phyloP scores from a whole-genome alignment of 352 stramenopile species.

The Pythium aquatile region DNA sequence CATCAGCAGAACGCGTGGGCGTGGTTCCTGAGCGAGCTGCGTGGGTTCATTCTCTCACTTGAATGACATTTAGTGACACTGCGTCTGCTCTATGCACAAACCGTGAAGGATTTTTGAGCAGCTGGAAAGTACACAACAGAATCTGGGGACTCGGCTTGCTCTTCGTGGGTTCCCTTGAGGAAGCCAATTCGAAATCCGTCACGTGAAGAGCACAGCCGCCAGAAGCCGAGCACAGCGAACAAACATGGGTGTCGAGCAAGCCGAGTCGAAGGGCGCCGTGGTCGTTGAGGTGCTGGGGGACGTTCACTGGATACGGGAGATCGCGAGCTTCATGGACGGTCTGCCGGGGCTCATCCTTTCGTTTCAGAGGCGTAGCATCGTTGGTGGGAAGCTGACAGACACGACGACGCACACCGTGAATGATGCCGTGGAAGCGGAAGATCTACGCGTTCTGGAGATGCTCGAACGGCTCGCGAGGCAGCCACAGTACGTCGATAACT shows the following conservation, averaged over 20 bases:
- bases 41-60: neutral
- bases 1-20: neutral
- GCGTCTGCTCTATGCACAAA: neutral
- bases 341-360: constrained; percentile 6
- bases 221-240: neutral
- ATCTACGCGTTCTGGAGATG: constrained; percentile 11
- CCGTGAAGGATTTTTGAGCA: neutral
- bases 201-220: neutral
- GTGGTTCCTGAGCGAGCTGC: neutral
- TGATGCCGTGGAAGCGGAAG: constrained; percentile 1
- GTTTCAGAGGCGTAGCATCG: neutral
- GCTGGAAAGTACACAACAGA: neutral
- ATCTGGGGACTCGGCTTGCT: neutral
- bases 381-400: neutral
- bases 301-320: constrained; percentile 15
- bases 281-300: constrained; percentile 11
- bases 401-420: neutral
- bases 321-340: constrained; percentile 12
- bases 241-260: neutral
- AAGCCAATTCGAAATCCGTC: neutral
- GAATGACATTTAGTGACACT: neutral
- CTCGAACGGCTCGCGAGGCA: constrained; percentile 4
- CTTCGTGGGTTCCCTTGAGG: too few relatives aligned
- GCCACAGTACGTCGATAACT: constrained; percentile 1
- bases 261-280: neutral